phyloP scores from a whole-genome alignment of 768 basidiomycete genomes.

The Amanita rimosa region DNA sequence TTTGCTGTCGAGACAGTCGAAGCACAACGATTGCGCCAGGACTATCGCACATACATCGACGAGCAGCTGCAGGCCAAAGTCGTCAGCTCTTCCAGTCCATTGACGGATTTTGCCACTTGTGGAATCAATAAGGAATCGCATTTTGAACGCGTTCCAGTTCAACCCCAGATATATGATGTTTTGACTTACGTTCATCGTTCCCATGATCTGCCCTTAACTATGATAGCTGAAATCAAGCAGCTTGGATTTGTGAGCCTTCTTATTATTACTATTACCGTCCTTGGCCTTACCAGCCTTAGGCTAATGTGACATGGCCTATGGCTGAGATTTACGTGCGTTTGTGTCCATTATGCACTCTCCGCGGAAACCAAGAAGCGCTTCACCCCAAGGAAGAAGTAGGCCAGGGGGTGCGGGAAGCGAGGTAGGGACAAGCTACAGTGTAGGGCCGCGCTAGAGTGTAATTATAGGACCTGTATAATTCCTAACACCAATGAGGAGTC shows the following conservation, averaged over 20 bases:
- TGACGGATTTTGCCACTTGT: conserved; percentile 12
- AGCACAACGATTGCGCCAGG: conserved; percentile 37
- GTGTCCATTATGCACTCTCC: conserved; percentile 38
- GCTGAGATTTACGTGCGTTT: conserved; percentile 52
- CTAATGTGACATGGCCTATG: conserved; percentile 65
- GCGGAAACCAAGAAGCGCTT: conserved; percentile 6
- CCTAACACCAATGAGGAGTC: not conserved
- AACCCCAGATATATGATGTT: conserved; percentile 57
- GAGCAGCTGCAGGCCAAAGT: conserved; percentile 2
- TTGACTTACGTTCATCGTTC: conserved; percentile 54
- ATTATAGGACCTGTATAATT: not conserved
- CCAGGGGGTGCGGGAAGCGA: not conserved
- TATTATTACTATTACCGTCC: not conserved
- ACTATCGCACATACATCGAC: conserved; percentile 30
- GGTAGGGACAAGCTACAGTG: not conserved
- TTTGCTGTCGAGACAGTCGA: conserved; percentile 38
- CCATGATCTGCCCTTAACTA: conserved; percentile 41
- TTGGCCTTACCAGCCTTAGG: conserved; percentile 22
- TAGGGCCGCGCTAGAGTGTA: not conserved
- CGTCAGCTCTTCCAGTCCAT: not conserved
- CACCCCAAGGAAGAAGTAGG: conserved; percentile 1
- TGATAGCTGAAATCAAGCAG: conserved; percentile 43
- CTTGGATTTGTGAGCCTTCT: conserved; percentile 45
- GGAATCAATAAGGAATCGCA: conserved; percentile 11
- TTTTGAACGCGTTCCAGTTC: conserved; percentile 56